Evolutionary conservation across 2,329 filamentous ascomycete species (phyloP).

Genomic region (Fusarium staphyleae): DNA sequence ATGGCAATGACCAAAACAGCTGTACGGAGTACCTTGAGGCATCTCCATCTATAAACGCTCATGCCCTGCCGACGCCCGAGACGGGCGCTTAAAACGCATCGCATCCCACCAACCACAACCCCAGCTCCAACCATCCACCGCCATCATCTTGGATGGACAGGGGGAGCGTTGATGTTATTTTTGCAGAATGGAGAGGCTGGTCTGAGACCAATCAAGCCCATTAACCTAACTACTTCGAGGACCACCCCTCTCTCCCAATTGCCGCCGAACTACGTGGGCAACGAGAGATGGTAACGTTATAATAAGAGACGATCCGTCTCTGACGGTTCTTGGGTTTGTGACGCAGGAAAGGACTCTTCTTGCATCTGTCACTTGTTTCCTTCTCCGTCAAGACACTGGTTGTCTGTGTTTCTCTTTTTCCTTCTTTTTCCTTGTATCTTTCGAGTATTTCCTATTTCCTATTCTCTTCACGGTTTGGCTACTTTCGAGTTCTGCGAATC

Average conservation of each 20-base stretch:
- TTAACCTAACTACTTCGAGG: no score
- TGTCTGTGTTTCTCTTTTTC: constrained; percentile 28
- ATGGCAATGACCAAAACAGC: constrained; percentile 18
- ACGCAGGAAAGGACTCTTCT: constrained; percentile 29
- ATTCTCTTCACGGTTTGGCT: constrained; percentile 6
- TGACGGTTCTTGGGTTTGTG: constrained; percentile 13
- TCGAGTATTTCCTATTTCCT: constrained; percentile 29
- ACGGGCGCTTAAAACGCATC: constrained; percentile 31
- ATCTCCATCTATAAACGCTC: constrained; percentile 23
- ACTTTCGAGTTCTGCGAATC: constrained; percentile 7
- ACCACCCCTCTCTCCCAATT: neutral
- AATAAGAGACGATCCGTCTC: constrained; percentile 37
- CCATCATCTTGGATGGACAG: constrained; percentile 14
- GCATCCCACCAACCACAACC: constrained; percentile 26
- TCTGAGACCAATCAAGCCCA: constrained; percentile 2
- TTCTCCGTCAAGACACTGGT: constrained; percentile 26
- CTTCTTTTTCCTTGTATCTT: constrained; percentile 36
- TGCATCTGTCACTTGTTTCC: constrained; percentile 29
- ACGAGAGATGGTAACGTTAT: constrained; percentile 36
- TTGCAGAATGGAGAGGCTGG: constrained; percentile 12
- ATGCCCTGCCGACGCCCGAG: constrained; percentile 30
- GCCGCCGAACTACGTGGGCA: constrained; percentile 25
- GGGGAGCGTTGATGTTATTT: constrained; percentile 28
- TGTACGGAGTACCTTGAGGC: constrained; percentile 1
- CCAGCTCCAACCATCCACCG: constrained; percentile 3